Percentiles rank a stretch among this genome's conserved stretches.
Conservation (phyloP, 139 green algal species). For the Closterium sp. region DNA sequence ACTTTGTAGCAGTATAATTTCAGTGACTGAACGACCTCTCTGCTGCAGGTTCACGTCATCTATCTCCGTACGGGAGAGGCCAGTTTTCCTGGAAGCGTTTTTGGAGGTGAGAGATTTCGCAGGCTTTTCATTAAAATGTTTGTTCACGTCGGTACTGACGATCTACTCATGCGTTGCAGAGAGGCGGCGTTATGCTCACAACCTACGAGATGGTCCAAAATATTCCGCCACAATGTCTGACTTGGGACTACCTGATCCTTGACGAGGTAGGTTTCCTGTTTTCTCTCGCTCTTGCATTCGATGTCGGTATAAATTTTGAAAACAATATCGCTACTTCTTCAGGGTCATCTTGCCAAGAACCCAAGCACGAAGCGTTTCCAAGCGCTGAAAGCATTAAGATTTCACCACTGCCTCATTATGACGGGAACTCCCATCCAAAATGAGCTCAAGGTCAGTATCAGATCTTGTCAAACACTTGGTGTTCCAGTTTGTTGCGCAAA, state of each 20-base stretch:
- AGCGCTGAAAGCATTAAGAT: slow-evolving; percentile 60
- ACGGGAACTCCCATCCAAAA: slow-evolving; percentile 83
- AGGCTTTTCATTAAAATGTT: neutral
- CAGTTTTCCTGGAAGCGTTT: neutral
- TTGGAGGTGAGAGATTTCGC: neutral
- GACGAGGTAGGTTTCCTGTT: slow-evolving; percentile 67
- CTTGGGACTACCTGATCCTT: slow-evolving; percentile 87
- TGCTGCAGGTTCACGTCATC: slow-evolving; percentile 1
- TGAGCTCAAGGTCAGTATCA: slow-evolving; percentile 44
- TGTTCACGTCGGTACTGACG: neutral
- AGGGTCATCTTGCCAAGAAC: slow-evolving; percentile 90
- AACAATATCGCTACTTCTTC: neutral
- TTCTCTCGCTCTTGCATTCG: neutral
- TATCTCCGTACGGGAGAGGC: neutral
- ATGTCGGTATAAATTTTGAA: neutral
- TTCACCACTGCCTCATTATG: slow-evolving; percentile 72
- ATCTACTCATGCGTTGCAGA: neutral
- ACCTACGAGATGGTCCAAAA: slow-evolving; percentile 86
- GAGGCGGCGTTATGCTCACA: slow-evolving; percentile 78
- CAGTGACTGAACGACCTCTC: neutral
- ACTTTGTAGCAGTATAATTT: neutral
- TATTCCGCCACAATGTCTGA: neutral
- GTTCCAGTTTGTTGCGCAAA: neutral
- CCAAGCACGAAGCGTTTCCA: slow-evolving; percentile 72
- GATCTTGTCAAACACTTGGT: neutral